Evolutionary conservation across 495 filamentous ascomycete species (phyloP).

Genomic region (Neurospora sp.): DNA sequence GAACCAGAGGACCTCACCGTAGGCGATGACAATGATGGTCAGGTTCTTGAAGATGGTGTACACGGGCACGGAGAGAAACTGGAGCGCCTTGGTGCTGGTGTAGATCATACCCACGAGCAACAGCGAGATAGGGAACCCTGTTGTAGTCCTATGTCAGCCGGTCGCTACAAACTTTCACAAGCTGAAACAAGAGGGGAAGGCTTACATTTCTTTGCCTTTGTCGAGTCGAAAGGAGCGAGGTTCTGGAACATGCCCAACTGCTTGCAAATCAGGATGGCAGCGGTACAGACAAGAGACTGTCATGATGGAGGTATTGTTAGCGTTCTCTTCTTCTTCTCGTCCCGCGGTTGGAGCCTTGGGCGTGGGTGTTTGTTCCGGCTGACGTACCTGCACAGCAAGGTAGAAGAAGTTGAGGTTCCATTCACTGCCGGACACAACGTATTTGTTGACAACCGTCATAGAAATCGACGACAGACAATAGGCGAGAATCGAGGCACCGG

Average conservation of each 20-base stretch:
- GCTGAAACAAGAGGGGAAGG: background rate
- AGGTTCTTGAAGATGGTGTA: conserved; percentile 99
- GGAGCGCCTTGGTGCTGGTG: conserved; percentile 90
- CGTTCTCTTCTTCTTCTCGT: background rate
- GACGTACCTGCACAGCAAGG: conserved; percentile 73
- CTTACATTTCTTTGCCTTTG: conserved; percentile 85
- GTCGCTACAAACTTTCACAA: conserved; percentile 2
- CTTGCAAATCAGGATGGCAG: conserved; percentile 80
- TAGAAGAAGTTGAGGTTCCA: conserved; percentile 98
- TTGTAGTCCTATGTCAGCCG: conserved; percentile 10
- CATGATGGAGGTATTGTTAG: conserved; percentile 11
- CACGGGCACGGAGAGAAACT: conserved; percentile 93
- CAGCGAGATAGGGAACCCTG: conserved; percentile 96
- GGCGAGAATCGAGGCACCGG: conserved; percentile 67
- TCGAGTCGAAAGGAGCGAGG: conserved; percentile 73
- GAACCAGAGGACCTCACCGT: conserved; percentile 98
- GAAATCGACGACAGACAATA: conserved; percentile 94
- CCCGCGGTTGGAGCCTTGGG: background rate
- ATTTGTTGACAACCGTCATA: conserved; percentile 99
- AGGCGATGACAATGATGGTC: conserved; percentile 97
- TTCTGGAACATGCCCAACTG: conserved; percentile 74
- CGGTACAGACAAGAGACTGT: conserved; percentile 83
- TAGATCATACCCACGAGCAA: conserved; percentile 99
- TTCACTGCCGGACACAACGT: conserved; percentile 76
- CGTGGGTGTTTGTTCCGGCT: background rate